phyloP scores from a whole-genome alignment of 441 rosid species.

The Breynia disticha region DNA sequence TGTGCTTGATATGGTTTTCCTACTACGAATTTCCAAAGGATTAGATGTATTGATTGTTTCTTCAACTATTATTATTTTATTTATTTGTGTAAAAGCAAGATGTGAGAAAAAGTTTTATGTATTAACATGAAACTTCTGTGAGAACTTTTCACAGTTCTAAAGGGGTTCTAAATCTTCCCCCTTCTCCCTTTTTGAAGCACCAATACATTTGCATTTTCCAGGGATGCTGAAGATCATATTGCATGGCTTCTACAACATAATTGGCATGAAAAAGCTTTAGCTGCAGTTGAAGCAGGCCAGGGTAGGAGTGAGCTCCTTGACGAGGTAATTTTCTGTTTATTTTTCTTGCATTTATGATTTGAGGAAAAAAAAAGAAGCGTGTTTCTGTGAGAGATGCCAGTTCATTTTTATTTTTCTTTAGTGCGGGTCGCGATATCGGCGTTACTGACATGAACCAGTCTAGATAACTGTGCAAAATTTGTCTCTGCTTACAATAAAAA shows the following conservation, averaged over 20 bases:
- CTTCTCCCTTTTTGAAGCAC: not conserved
- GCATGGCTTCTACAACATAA: slow-evolving; percentile 99
- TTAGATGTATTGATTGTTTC: no score
- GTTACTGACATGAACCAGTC: no score
- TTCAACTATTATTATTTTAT: not conserved
- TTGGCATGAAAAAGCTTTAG: slow-evolving; percentile 96
- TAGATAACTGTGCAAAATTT: no score
- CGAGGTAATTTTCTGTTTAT: slow-evolving; percentile 46
- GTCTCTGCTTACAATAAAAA: no score
- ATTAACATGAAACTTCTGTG: no score
- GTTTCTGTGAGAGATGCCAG: no score
- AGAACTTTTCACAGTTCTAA: not conserved
- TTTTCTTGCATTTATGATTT: no score
- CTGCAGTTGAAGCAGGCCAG: slow-evolving; percentile 96
- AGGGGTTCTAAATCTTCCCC: not conserved
- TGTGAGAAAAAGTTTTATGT: not conserved
- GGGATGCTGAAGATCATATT: slow-evolving; percentile 99
- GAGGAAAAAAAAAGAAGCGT: no score
- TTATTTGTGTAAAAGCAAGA: not conserved
- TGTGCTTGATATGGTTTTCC: no score
- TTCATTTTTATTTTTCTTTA: no score
- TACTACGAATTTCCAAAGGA: no score
- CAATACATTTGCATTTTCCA: slow-evolving; percentile 18
- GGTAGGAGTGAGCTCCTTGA: slow-evolving; percentile 91
- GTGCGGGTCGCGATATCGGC: no score